Conservation (phyloP, 257 asterid species). For the Eucommia ulmoides region DNA sequence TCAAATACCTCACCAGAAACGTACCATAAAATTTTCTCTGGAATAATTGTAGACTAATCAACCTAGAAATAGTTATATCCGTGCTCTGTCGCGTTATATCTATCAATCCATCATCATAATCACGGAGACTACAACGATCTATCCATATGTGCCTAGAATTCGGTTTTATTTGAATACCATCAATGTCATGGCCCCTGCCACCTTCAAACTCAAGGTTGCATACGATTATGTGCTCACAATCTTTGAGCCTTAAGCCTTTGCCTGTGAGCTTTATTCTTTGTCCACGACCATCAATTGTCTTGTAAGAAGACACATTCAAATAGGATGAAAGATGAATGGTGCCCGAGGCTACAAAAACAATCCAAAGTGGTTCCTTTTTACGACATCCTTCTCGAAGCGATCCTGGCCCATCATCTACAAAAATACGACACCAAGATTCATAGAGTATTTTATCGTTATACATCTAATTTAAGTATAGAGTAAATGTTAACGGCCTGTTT, state of each 20-base stretch:
- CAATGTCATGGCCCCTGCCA: conserved; percentile 86
- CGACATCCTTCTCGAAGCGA: conserved; percentile 85
- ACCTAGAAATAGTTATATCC: conserved; percentile 84
- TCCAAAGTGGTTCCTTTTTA: conserved; percentile 70
- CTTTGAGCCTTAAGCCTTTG: conserved; percentile 75
- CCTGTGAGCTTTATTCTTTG: conserved; percentile 68
- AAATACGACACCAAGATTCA: too few species aligned
- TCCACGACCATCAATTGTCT: conserved; percentile 91
- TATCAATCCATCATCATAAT: conserved; percentile 80
- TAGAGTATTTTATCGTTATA: too few species aligned
- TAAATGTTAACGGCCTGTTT: too few species aligned
- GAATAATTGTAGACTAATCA: conserved; percentile 1
- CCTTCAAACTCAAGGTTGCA: conserved; percentile 82
- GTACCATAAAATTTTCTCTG: too few species aligned
- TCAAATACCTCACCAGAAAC: too few species aligned
- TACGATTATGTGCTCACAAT: conserved; percentile 70
- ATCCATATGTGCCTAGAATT: conserved; percentile 89
- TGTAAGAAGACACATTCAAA: conserved; percentile 60
- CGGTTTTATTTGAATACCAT: conserved; percentile 90
- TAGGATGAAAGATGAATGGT: conserved; percentile 61
- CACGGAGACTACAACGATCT: conserved; percentile 82
- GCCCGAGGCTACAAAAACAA: conserved; percentile 77
- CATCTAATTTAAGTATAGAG: too few species aligned
- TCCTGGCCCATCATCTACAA: conserved; percentile 85
- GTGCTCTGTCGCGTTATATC: conserved; percentile 91